Base-by-base conservation (phyloP, 805 yeast genomes). In the Osmozyma mogii region DNA sequence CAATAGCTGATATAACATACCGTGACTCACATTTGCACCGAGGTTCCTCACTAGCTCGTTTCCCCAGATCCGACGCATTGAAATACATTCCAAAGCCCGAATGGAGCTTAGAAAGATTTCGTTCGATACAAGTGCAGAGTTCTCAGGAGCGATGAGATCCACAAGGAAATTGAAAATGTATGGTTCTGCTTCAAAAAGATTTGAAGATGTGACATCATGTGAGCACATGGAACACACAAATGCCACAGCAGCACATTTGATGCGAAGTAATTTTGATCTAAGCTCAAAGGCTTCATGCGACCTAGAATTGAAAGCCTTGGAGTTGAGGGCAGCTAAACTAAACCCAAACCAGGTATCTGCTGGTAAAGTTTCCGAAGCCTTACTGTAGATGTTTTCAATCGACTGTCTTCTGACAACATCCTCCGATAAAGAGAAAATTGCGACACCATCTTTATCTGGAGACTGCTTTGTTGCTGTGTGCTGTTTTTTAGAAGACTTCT, bases 1-100 rank as follows among this genome's bases (percentile, higher is more conserved):
- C 17, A 87, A 50, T 17, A 78, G 70, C 45, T 83, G 87, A 57
- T 81, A 83, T 22, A 88, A 47, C 9, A 76, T 56, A 1, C 96
- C 96, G 53, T 88, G 95, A 36, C 78, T 75, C 22, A 88, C 85
- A 49, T 84, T 84, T 7, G 92, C 96, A 13, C 92, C 84, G 39
- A 87, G 52, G 9, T 83, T 76, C 34, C 85, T 68, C 30, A 87
- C 65, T 14, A 88, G 65, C 41, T 87, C 96, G 28, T 78, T 65
- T 11, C 88, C 78, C 72, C 87, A 80, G 4, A 68, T 68, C 27
- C 75, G 74, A 44, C 75, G 76, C 13, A 70, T 60, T 1, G 94
- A 70, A 18, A 84, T 72, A 37, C 78, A 72, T 37, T 81, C 82
- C 30, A 88, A 61, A 0, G 88, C 71, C 36, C 75, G 72, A 28